Evolutionary conservation across 495 filamentous ascomycete genomes (phyloP).

Genomic region (Penicillium steckii): DNA sequence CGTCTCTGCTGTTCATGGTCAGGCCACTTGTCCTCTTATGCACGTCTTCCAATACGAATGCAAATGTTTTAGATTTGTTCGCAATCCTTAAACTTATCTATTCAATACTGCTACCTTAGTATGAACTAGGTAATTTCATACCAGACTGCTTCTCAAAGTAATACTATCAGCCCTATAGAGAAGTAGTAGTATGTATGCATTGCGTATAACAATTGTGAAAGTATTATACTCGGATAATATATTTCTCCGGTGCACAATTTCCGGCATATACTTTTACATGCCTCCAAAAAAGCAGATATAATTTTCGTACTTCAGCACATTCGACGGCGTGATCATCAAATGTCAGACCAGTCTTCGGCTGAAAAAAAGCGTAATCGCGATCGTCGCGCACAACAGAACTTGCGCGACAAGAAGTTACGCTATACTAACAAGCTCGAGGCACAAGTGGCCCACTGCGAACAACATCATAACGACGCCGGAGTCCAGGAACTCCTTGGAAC

Average conservation of each 20-base stretch:
- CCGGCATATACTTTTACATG: no score
- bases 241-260: no score
- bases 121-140: no score
- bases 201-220: no score
- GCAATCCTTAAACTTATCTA: no score
- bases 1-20: background rate
- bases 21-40: background rate
- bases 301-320: no score
- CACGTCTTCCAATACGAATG: background rate
- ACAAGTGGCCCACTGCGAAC: conserved; percentile 22
- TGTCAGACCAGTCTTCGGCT: conserved; percentile 8
- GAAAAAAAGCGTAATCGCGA: conserved; percentile 30
- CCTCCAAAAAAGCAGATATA: no score
- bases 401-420: conserved; percentile 26
- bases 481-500: conserved; percentile 17
- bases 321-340: background rate
- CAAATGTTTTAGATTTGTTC: background rate
- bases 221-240: no score
- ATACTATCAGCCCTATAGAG: no score
- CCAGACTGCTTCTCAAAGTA: no score
- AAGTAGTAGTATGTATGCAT: no score
- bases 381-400: conserved; percentile 27
- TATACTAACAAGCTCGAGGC: conserved; percentile 20
- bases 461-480: conserved; percentile 20
- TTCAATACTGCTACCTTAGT: background rate